Evolutionary conservation across 2,329 filamentous ascomycete species (phyloP), one percentile per base, ranked within the genome.

Genomic region (Sporothrix brunneoviolacea): DNA sequence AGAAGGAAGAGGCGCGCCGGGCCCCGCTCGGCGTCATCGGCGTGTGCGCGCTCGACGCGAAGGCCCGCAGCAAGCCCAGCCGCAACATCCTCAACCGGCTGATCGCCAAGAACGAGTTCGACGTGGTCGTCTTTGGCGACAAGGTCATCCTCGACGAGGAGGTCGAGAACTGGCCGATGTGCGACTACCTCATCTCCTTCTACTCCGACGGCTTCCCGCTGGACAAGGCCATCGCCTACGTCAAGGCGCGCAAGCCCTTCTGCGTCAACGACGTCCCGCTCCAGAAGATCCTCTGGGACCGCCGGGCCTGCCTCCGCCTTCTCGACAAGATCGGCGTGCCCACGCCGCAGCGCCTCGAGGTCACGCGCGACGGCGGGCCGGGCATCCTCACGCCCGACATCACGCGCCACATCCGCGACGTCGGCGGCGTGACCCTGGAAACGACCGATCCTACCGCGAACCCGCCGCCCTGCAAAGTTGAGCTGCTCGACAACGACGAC

Each of bases 91-190:
- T 98, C 53, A 97, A 95, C 62, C 82, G 91, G 45, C 76, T 98
- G 18, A 91, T 96, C 57, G 82, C 87, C 30, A 91, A 94, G 58
- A 82, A 84, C 44, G 91, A 97, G 60, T 97, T 98, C 62, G 91
- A 98, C 61, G 91, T 97, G 21, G 85, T 95, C 55, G 91, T 98
- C 12, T 98, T 98, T 71, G 94, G 93, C 42, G 93, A 98, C 72
- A 98, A 98, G 70, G 91, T 96, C 38, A 98, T 98, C 59, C 75
- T 98, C 32, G 93, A 98, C 62, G 93, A 98, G 78, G 88, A 87
- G 55, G 86, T 96, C 50, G 90, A 95, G 68, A 95, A 96, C 64
- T 96, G 91, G 91, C 91, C 91, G 16, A 82, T 95, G 49, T 94
- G 89, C 67, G 93, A 98, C 69, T 98, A 95, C 62, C 71, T 98